phyloP scores from a whole-genome alignment of 2,329 filamentous ascomycete genomes.

The Cladosporium sp. region DNA sequence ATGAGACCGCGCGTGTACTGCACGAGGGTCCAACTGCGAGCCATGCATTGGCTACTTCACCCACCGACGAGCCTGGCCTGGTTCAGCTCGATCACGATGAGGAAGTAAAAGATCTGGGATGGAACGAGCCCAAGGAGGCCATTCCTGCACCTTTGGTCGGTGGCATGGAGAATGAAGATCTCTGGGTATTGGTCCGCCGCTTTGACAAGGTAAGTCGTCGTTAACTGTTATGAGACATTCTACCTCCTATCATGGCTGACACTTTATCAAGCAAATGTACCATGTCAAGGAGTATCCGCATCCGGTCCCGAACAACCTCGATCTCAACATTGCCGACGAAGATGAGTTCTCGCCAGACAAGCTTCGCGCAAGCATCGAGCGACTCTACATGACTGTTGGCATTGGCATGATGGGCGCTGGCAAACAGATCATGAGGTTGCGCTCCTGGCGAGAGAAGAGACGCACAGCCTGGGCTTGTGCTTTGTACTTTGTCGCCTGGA shows the following conservation, averaged over 20 bases:
- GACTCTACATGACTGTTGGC: slow-evolving; percentile 75
- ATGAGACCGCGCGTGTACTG: slow-evolving; percentile 29
- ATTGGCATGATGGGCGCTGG: slow-evolving; percentile 61
- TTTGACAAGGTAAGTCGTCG: slow-evolving; percentile 63
- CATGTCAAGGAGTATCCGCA: slow-evolving; percentile 65
- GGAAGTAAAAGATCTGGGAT: slow-evolving; percentile 65
- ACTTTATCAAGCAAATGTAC: slow-evolving; percentile 53
- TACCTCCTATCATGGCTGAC: background rate
- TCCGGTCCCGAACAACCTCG: slow-evolving; percentile 62
- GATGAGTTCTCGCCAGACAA: slow-evolving; percentile 85
- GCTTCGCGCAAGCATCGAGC: slow-evolving; percentile 69
- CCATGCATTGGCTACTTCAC: slow-evolving; percentile 44
- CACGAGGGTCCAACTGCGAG: slow-evolving; percentile 42
- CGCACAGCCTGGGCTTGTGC: slow-evolving; percentile 64
- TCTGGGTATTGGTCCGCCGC: slow-evolving; percentile 67
- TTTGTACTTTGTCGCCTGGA: slow-evolving; percentile 64
- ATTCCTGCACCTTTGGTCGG: slow-evolving; percentile 60
- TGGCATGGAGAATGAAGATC: slow-evolving; percentile 65
- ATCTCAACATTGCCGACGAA: slow-evolving; percentile 75
- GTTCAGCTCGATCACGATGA: slow-evolving; percentile 40
- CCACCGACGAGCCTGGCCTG: slow-evolving; percentile 45
- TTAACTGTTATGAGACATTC: background rate
- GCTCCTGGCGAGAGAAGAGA: slow-evolving; percentile 72
- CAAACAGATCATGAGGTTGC: slow-evolving; percentile 71
- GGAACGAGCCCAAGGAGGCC: slow-evolving; percentile 58